Conservation (phyloP, 176 grass and related monocot species). For the Carex pumila region DNA sequence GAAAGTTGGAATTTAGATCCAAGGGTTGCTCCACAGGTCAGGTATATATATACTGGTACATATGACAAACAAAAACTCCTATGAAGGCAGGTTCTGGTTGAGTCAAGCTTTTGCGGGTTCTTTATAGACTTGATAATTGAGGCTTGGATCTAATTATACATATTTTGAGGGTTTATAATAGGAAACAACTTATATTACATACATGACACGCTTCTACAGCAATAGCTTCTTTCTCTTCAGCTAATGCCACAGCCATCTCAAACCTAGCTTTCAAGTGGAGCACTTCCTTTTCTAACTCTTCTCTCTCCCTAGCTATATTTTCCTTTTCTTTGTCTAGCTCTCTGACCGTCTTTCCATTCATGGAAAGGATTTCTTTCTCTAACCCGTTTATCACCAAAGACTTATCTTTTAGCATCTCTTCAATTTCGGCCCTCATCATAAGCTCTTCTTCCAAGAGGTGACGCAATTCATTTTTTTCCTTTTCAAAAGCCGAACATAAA, state of each 20-base stretch:
- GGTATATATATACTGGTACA: neutral
- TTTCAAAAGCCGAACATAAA: slow-evolving; percentile 33
- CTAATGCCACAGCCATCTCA: slow-evolving; percentile 75
- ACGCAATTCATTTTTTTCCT: slow-evolving; percentile 58
- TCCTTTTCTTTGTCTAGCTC: slow-evolving; percentile 38
- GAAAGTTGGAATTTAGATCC: neutral
- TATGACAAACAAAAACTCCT: neutral
- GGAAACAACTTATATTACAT: slow-evolving; percentile 17
- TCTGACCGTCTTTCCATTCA: slow-evolving; percentile 43
- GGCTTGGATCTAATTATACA: neutral
- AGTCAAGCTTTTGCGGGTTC: neutral
- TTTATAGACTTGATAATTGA: neutral
- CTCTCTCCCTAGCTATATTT: slow-evolving; percentile 35
- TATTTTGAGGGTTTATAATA: neutral
- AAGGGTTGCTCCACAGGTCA: neutral
- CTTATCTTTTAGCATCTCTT: slow-evolving; percentile 52
- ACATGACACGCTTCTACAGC: slow-evolving; percentile 72
- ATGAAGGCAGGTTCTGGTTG: neutral
- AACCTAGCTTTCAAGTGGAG: slow-evolving; percentile 45
- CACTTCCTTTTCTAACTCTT: slow-evolving; percentile 41
- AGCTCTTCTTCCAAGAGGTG: slow-evolving; percentile 50
- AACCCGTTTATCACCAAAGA: slow-evolving; percentile 53
- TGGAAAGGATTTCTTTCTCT: slow-evolving; percentile 58
- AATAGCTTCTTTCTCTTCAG: slow-evolving; percentile 86
- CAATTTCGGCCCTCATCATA: slow-evolving; percentile 35